phyloP scores from a whole-genome alignment of 2,329 filamentous ascomycete genomes.

The Akanthomyces lecanii region DNA sequence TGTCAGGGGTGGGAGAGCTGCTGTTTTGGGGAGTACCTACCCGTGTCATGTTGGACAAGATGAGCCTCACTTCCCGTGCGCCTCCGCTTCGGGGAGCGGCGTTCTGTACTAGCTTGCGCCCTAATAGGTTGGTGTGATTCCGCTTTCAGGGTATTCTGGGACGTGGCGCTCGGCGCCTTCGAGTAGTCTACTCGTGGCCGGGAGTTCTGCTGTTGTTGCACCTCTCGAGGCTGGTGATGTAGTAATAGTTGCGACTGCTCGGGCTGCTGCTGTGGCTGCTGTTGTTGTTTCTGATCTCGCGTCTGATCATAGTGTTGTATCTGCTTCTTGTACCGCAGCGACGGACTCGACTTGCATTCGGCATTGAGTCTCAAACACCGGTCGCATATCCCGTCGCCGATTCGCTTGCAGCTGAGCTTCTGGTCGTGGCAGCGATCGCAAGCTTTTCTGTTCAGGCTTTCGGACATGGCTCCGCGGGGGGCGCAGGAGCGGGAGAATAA shows the following conservation, averaged over 20 bases:
- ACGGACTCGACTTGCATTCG: slow-evolving; percentile 43
- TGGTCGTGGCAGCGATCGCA: slow-evolving; percentile 45
- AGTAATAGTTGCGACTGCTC: slow-evolving; percentile 21
- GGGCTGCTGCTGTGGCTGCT: slow-evolving; percentile 19
- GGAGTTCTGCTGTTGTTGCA: slow-evolving; percentile 20
- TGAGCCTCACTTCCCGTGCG: slow-evolving; percentile 32
- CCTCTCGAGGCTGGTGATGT: slow-evolving; percentile 9
- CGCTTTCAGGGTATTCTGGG: background rate
- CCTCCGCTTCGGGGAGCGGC: slow-evolving; percentile 36
- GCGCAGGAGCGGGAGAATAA: background rate
- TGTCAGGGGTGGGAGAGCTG: slow-evolving; percentile 8
- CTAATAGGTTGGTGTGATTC: slow-evolving; percentile 5
- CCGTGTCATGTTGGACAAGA: slow-evolving; percentile 32
- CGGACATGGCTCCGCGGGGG: slow-evolving; percentile 31
- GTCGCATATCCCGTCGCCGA: slow-evolving; percentile 38
- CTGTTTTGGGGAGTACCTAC: slow-evolving; percentile 29
- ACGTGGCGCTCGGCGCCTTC: background rate
- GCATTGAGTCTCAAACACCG: slow-evolving; percentile 39
- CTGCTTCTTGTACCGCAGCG: slow-evolving; percentile 35
- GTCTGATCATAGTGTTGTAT: slow-evolving; percentile 17
- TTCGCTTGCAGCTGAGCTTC: slow-evolving; percentile 44
- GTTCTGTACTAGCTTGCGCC: slow-evolving; percentile 17
- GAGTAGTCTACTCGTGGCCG: background rate
- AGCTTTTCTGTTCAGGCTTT: slow-evolving; percentile 38
- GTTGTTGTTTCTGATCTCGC: slow-evolving; percentile 3